Evolutionary conservation across 2,329 filamentous ascomycete species (phyloP).

Genomic region (Diaporthe longicolla): DNA sequence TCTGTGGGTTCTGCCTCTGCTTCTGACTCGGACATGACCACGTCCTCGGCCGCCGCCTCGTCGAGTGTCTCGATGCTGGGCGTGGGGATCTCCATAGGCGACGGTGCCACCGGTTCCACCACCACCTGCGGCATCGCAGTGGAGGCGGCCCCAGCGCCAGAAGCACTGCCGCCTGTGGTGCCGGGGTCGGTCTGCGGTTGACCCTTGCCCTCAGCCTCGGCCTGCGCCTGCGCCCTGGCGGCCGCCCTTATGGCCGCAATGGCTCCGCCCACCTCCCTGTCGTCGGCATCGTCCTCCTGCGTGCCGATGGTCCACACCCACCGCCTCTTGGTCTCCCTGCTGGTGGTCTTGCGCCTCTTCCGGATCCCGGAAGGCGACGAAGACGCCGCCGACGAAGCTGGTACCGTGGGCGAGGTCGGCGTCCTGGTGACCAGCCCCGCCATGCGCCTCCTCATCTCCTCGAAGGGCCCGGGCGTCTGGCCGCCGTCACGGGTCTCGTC

Average conservation of each 20-base stretch:
- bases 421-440: constrained; percentile 61
- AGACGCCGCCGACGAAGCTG: not conserved
- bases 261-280: constrained; percentile 59
- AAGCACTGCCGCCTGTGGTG: not conserved
- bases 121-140: constrained; percentile 26
- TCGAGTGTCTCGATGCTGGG: constrained; percentile 58
- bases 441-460: constrained; percentile 73
- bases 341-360: constrained; percentile 63
- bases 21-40: constrained; percentile 62
- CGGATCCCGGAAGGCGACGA: constrained; percentile 59
- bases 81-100: constrained; percentile 53
- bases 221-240: constrained; percentile 16
- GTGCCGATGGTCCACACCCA: constrained; percentile 77
- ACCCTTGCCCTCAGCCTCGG: constrained; percentile 48
- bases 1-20: constrained; percentile 46
- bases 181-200: constrained; percentile 39
- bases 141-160: not conserved
- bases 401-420: constrained; percentile 56
- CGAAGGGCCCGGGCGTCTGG: constrained; percentile 73
- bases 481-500: constrained; percentile 73
- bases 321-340: constrained; percentile 70
- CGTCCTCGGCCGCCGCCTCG: constrained; percentile 52
- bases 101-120: constrained; percentile 40
- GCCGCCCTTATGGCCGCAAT: constrained; percentile 57
- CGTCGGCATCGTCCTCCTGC: constrained; percentile 63